phyloP scores from a whole-genome alignment of 805 yeast genomes.

The Schwanniomyces polymorphus region DNA sequence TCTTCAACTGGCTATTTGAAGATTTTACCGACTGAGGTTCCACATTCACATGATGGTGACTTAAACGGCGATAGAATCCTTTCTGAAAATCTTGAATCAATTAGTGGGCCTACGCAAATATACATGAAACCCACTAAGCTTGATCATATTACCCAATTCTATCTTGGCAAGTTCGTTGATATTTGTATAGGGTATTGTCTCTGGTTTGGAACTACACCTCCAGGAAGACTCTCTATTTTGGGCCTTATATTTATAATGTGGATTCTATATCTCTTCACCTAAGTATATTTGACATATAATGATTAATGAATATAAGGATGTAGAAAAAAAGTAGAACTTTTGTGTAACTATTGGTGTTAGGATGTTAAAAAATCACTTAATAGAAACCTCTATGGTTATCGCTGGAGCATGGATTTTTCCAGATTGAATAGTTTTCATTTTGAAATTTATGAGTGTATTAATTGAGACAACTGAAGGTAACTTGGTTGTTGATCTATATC shows the following conservation, averaged over 20 bases:
- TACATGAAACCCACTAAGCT: slow-evolving; percentile 34
- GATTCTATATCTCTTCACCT: neutral
- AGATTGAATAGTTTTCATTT: neutral
- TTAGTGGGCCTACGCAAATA: slow-evolving; percentile 41
- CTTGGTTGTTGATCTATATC: slow-evolving; percentile 49
- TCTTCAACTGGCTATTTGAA: slow-evolving; percentile 30
- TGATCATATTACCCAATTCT: slow-evolving; percentile 25
- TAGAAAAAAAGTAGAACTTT: neutral
- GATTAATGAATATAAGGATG: neutral
- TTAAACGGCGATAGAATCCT: neutral
- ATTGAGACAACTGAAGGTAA: slow-evolving; percentile 41
- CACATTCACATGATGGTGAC: slow-evolving; percentile 8
- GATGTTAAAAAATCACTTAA: neutral
- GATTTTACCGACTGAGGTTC: slow-evolving; percentile 20
- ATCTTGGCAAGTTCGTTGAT: slow-evolving; percentile 29
- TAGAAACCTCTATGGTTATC: slow-evolving; percentile 3
- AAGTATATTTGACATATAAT: neutral
- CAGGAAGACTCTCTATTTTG: slow-evolving; percentile 29
- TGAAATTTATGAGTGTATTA: slow-evolving; percentile 36
- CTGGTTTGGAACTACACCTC: slow-evolving; percentile 33
- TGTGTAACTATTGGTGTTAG: neutral
- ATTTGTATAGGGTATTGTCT: slow-evolving; percentile 30
- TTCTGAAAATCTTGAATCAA: slow-evolving; percentile 13
- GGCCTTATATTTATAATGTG: slow-evolving; percentile 13
- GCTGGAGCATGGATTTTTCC: neutral